Evolutionary conservation across 192 early-diverging fungal genomes (phyloP).

Genomic region (Phycomyces nitens): DNA sequence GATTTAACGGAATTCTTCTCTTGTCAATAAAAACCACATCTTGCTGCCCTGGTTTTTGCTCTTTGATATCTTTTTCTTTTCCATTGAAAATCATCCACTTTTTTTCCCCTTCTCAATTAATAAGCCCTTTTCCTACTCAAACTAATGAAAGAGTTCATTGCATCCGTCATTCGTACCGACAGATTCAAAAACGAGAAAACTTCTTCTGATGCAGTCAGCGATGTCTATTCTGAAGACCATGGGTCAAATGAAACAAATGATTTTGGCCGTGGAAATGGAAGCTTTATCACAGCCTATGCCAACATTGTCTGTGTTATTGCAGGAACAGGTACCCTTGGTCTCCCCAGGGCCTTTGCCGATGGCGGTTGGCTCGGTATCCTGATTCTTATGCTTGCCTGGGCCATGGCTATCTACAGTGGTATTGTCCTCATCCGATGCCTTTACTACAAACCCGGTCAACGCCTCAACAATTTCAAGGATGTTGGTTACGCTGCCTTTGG

Average conservation of each 20-base stretch:
- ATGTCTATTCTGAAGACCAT: constrained; percentile 16
- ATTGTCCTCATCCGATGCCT: constrained; percentile 72
- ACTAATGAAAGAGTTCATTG: constrained; percentile 1
- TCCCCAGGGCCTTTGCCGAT: constrained; percentile 71
- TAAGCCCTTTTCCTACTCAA: not conserved
- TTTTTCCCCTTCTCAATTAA: no score
- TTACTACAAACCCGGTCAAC: constrained; percentile 58
- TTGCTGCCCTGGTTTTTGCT: no score
- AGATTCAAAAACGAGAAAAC: no score
- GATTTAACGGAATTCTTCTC: no score
- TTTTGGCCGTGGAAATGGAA: constrained; percentile 19
- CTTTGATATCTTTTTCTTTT: no score
- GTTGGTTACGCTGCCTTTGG: constrained; percentile 79
- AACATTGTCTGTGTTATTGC: constrained; percentile 47
- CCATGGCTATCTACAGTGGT: constrained; percentile 71
- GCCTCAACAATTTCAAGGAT: constrained; percentile 56
- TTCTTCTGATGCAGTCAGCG: constrained; percentile 7
- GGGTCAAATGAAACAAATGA: constrained; percentile 13
- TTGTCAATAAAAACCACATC: no score
- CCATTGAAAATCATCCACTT: constrained; percentile 5
- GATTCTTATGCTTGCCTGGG: constrained; percentile 64
- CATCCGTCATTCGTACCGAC: no score
- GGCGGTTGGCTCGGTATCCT: constrained; percentile 75
- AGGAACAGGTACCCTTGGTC: constrained; percentile 81
- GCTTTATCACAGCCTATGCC: constrained; percentile 21